Conservation (phyloP, 1,284 basidiomycete genomes). For the Trametes versicolor region DNA sequence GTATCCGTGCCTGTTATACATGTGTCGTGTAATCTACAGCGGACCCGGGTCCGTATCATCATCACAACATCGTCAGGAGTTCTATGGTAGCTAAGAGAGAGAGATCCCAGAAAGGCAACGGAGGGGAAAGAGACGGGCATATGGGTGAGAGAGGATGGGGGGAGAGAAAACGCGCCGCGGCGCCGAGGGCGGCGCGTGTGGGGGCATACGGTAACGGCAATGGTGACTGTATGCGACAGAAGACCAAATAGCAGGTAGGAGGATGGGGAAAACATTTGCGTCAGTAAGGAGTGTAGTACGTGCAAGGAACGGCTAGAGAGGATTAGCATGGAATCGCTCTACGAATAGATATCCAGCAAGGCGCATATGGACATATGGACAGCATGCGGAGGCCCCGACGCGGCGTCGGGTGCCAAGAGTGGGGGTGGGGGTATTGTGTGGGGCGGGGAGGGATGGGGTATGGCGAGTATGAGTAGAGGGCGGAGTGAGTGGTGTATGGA, state of each 20-base stretch:
- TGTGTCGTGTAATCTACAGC: constrained; percentile 39
- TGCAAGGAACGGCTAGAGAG: constrained; percentile 36
- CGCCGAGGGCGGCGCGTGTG: background rate
- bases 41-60: constrained; percentile 18
- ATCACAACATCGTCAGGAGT: constrained; percentile 20
- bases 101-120: background rate
- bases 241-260: background rate
- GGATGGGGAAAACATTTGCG: background rate
- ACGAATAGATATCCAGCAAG: constrained; percentile 28
- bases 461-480: background rate
- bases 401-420: constrained; percentile 17
- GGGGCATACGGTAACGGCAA: constrained; percentile 2
- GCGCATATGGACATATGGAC: constrained; percentile 35
- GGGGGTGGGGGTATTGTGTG: constrained; percentile 12
- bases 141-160: background rate
- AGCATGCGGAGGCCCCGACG: constrained; percentile 14
- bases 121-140: background rate
- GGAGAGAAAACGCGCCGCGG: background rate
- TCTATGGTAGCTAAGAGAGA: constrained; percentile 6
- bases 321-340: constrained; percentile 36
- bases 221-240: background rate
- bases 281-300: constrained; percentile 31
- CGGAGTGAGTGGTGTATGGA: background rate
- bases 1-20: constrained; percentile 40
- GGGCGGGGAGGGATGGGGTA: background rate